Conservation (phyloP, 1,284 basidiomycete genomes). For the Cryptococcus jaspeensis region DNA sequence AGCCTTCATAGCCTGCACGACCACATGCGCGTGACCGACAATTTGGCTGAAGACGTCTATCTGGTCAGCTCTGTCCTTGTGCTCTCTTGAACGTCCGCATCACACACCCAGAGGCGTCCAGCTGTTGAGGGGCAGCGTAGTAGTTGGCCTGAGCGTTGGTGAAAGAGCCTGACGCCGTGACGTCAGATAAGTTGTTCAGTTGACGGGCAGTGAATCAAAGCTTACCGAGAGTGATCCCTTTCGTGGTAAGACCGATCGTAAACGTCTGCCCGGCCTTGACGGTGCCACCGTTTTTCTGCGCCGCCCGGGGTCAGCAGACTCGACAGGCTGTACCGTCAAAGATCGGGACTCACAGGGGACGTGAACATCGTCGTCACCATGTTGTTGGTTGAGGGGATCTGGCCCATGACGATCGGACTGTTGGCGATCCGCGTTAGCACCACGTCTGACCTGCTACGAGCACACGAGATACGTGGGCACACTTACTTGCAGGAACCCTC, state of each 20-base stretch:
- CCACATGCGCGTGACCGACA: slow-evolving; percentile 65
- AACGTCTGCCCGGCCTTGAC: slow-evolving; percentile 60
- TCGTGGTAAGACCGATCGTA: slow-evolving; percentile 60
- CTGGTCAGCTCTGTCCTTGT: not conserved
- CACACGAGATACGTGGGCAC: not conserved
- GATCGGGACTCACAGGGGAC: slow-evolving; percentile 18
- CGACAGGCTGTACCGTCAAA: not conserved
- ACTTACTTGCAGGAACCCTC: slow-evolving; percentile 47
- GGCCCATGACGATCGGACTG: slow-evolving; percentile 31
- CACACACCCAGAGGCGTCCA: slow-evolving; percentile 56
- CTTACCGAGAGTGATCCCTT: slow-evolving; percentile 61
- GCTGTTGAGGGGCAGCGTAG: slow-evolving; percentile 66
- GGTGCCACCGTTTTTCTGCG: slow-evolving; percentile 57
- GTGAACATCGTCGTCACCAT: slow-evolving; percentile 47
- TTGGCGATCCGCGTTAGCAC: not conserved
- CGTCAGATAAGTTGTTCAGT: slow-evolving; percentile 7
- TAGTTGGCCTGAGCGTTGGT: slow-evolving; percentile 58
- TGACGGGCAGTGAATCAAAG: slow-evolving; percentile 26
- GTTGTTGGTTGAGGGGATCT: slow-evolving; percentile 59
- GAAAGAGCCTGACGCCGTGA: slow-evolving; percentile 13
- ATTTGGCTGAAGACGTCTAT: slow-evolving; percentile 37
- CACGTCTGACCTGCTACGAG: not conserved
- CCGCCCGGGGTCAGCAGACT: slow-evolving; percentile 7
- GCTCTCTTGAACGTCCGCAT: not conserved
- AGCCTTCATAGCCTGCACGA: slow-evolving; percentile 59